These are phyloP conservation scores for Talaromyces wortmannii DNA, from an alignment of 495 filamentous ascomycete genomes.

Conservation along the genomic window DNA sequence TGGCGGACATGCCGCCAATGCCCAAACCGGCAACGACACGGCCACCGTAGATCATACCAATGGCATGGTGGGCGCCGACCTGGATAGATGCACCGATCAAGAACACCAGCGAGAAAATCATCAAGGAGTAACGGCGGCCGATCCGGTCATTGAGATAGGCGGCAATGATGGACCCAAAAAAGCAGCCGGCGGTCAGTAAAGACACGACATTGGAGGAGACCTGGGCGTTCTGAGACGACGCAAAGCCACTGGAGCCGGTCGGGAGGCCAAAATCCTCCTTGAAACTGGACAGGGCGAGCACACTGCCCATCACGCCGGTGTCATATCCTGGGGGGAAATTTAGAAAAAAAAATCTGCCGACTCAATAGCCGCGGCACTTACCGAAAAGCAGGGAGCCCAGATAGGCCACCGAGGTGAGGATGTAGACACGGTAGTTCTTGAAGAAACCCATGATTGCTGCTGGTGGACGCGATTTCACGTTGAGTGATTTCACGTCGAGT, in stretches of 20 bases:
- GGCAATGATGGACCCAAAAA: constrained; percentile 58
- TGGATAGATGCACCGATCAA: constrained; percentile 59
- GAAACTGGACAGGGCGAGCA: constrained; percentile 48
- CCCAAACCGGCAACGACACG: constrained; percentile 36
- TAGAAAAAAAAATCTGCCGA: background rate
- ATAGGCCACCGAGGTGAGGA: constrained; percentile 48
- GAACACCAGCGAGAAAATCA: constrained; percentile 50
- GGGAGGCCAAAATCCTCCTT: constrained; percentile 47
- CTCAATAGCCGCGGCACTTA: constrained; percentile 10
- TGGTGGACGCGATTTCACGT: constrained; percentile 5
- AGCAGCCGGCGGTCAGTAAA: constrained; percentile 58
- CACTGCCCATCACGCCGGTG: constrained; percentile 53
- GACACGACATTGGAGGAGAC: constrained; percentile 54
- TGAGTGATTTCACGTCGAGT: background rate
- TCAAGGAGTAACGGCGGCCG: constrained; percentile 52
- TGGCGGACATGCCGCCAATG: constrained; percentile 38
- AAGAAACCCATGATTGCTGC: constrained; percentile 20
- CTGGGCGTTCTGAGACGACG: constrained; percentile 26
- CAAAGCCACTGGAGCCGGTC: constrained; percentile 18
- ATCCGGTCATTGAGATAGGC: constrained; percentile 51
- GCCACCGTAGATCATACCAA: constrained; percentile 32
- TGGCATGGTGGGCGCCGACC: constrained; percentile 31
- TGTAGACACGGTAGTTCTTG: constrained; percentile 47
- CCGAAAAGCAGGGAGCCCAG: constrained; percentile 48
- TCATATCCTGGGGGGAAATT: constrained; percentile 34